Evolutionary conservation across 2,329 filamentous ascomycete species (phyloP).

Genomic region (Pestalotiopsis sp.): DNA sequence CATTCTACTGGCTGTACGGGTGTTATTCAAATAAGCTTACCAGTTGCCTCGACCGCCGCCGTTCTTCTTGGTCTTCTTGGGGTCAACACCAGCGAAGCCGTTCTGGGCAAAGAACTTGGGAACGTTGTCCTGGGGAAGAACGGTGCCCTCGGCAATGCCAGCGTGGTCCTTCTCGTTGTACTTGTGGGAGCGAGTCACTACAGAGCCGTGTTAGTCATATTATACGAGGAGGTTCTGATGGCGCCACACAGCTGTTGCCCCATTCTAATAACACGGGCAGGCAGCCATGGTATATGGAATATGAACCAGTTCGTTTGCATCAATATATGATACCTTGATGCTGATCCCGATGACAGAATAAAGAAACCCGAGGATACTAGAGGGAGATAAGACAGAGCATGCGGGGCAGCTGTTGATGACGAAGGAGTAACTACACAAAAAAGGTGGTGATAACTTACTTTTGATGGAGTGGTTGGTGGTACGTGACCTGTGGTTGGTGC

Average conservation of each 20-base stretch:
- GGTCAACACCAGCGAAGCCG: slow-evolving; percentile 79
- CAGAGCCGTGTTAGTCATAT: slow-evolving; percentile 15
- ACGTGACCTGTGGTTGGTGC: not conserved
- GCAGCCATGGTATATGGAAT: not conserved
- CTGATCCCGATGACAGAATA: not conserved
- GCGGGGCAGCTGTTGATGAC: slow-evolving; percentile 14
- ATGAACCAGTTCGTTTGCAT: not conserved
- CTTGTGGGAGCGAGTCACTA: slow-evolving; percentile 98
- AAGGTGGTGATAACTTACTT: slow-evolving; percentile 7
- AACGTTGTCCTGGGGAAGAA: slow-evolving; percentile 69
- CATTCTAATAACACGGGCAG: not conserved
- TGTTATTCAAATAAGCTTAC: slow-evolving; percentile 54
- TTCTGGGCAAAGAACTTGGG: slow-evolving; percentile 93
- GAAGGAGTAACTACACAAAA: not conserved
- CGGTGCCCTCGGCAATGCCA: slow-evolving; percentile 74
- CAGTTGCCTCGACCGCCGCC: slow-evolving; percentile 92
- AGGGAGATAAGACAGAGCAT: slow-evolving; percentile 17
- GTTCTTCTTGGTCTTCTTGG: slow-evolving; percentile 96
- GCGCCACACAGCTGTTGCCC: not conserved
- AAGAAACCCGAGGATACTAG: not conserved
- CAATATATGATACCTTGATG: not conserved
- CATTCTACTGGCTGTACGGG: not conserved
- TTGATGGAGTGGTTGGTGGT: not conserved
- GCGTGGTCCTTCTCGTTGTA: slow-evolving; percentile 90
- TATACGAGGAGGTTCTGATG: not conserved